Base-by-base conservation (phyloP, 2,329 filamentous ascomycete genomes). In the Macrophomina tecta region DNA sequence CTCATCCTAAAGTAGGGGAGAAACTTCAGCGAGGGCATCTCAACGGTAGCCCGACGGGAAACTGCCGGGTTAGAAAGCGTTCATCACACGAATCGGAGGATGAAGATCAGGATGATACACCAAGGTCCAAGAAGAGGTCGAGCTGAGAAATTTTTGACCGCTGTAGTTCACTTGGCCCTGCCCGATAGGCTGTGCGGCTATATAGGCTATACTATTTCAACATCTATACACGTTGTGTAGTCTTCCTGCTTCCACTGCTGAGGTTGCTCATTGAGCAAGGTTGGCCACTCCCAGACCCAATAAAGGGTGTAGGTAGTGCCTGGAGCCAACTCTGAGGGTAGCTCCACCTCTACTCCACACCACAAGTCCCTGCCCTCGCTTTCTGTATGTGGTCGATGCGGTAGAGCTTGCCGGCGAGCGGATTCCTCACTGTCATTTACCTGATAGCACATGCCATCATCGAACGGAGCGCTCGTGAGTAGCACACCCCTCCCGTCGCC, bases 221-320 rank as follows among this genome's bases (percentile, higher is more conserved):
- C 78, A 74, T 88, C 84, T 69, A 82, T 84, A 70, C 87, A 89
- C 28, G 84, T 84, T 5, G 84, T 87, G 76, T 89, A 89, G 72
- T 83, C 86, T 75, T 89, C 84, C 69, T 84, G 82, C 69, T 84
- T 85, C 69, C 79, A 80, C 9, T 85, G 71, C 0, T 78, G 78
- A 28, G 79, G 70, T 74, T 78, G 69, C 76, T 78, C 45, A 73
- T 76, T 73, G 8, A 76, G 68, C 3, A 69, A 71, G 18, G 87
- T 89, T 2, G 90, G 90, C 92, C 93, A 99, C 78, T 97, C 91
- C 95, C 95, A 98, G 53, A 97, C 90, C 94, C 94, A 98, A 83
- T 97, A 97, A 62, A 97, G 80, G 3, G 93, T 94, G 77, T 94
- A 92, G 34, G 85, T 84, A 36, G 89, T 86, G 52, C 88, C 88